Evolutionary conservation across 331 rosid species (phyloP).

Genomic region (Malus hybrid): DNA sequence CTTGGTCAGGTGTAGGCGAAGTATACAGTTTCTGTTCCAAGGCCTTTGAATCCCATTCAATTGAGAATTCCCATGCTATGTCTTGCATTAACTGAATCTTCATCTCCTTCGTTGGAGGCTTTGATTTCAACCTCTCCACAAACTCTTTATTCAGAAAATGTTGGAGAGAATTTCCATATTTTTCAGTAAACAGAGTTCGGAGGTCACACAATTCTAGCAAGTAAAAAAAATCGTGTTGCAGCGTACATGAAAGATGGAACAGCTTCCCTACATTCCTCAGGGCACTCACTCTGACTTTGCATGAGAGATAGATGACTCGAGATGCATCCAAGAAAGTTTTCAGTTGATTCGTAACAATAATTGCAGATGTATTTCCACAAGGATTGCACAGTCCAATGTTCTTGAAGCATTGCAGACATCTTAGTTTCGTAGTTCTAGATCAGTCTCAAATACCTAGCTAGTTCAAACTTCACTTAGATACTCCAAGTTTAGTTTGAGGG

Average conservation of each 20-base stretch:
- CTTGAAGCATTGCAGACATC: too few relatives aligned
- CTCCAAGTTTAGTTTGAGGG: too few relatives aligned
- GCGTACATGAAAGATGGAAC: constrained; percentile 62
- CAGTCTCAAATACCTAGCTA: too few relatives aligned
- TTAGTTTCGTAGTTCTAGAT: too few relatives aligned
- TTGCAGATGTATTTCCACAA: too few relatives aligned
- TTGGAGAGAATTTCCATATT: constrained; percentile 49
- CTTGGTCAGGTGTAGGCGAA: constrained; percentile 20
- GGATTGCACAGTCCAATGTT: too few relatives aligned
- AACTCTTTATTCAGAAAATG: constrained; percentile 50
- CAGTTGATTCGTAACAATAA: constrained; percentile 45
- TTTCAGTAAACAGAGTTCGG: constrained; percentile 43
- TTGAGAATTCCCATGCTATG: constrained; percentile 51
- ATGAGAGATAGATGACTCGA: constrained; percentile 34
- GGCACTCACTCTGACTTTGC: constrained; percentile 58
- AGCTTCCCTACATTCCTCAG: constrained; percentile 75
- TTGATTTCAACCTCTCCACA: constrained; percentile 36
- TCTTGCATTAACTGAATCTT: constrained; percentile 56
- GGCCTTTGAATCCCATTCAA: constrained; percentile 62
- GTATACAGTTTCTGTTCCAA: constrained; percentile 38
- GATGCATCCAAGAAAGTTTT: constrained; percentile 32
- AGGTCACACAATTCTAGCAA: constrained; percentile 77
- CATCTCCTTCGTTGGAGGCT: constrained; percentile 41
- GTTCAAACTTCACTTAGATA: too few relatives aligned
- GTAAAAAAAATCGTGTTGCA: constrained; percentile 74